phyloP scores from a whole-genome alignment of 495 filamentous ascomycete species.

The Copromyces sp. region DNA sequence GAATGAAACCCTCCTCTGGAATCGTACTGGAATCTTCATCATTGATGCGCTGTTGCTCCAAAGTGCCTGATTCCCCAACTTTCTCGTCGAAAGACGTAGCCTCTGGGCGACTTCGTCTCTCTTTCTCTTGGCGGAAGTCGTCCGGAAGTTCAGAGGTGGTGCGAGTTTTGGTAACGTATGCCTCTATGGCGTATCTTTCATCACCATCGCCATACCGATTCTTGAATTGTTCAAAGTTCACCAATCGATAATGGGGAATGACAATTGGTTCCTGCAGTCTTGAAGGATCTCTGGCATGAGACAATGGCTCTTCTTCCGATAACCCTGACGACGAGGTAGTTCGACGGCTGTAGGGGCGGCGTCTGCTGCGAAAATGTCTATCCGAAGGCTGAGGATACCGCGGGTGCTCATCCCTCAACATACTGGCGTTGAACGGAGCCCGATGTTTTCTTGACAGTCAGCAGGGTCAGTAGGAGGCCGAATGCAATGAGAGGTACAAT shows the following conservation, averaged over 20 bases:
- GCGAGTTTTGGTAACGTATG: background rate
- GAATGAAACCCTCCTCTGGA: slow-evolving; percentile 14
- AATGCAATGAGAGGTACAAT: too few relatives aligned
- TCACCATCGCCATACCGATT: slow-evolving; percentile 12
- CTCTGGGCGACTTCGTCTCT: background rate
- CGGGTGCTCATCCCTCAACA: too few relatives aligned
- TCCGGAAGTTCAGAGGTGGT: background rate
- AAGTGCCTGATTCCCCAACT: background rate
- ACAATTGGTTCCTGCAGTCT: background rate
- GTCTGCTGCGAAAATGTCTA: too few relatives aligned
- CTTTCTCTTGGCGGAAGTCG: background rate
- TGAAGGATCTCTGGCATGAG: too few relatives aligned
- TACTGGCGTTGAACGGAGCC: too few relatives aligned
- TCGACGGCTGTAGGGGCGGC: too few relatives aligned
- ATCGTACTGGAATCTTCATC: slow-evolving; percentile 1
- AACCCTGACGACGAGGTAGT: too few relatives aligned
- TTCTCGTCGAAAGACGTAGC: background rate
- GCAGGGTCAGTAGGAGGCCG: too few relatives aligned
- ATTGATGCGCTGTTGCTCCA: background rate
- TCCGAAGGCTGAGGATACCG: too few relatives aligned
- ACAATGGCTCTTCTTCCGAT: too few relatives aligned
- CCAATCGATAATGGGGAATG: background rate
- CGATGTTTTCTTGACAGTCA: too few relatives aligned
- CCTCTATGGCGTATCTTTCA: slow-evolving; percentile 10
- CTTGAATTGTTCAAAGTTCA: slow-evolving; percentile 15